Evolutionary conservation across 208 protist species (phyloP).

Genomic region (Tritrichomonas foetus): DNA sequence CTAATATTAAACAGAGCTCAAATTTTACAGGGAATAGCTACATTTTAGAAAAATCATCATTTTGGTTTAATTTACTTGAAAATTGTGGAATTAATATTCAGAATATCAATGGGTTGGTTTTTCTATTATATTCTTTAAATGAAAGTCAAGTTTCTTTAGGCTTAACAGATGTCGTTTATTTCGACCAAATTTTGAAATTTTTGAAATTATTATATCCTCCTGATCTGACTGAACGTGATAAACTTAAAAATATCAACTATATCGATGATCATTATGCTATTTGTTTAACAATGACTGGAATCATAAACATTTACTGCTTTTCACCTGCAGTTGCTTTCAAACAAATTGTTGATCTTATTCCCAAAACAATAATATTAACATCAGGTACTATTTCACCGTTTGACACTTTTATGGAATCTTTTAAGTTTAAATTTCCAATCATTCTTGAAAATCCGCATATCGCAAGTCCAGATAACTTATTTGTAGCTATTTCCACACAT

Average conservation of each 20-base stretch:
- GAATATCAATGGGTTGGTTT: background rate
- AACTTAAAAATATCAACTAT: background rate
- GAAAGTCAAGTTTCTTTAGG: background rate
- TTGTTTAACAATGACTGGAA: background rate
- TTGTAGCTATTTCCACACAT: background rate
- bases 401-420: background rate
- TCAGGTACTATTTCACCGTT: slow-evolving; percentile 36
- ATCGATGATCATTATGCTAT: background rate
- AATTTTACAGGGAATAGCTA: background rate
- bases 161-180: background rate
- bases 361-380: slow-evolving; percentile 22
- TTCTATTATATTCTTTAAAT: background rate
- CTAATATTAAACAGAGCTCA: too few relatives aligned
- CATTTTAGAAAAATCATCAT: background rate
- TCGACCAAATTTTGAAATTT: background rate
- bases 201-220: background rate
- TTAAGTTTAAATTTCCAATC: slow-evolving; percentile 23
- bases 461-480: background rate
- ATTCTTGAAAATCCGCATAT: slow-evolving; percentile 38
- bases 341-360: background rate
- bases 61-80: background rate
- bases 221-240: too few relatives aligned
- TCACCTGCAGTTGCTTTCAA: background rate
- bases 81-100: background rate
- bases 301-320: background rate